These are phyloP conservation scores for Penicillium polonicum DNA, from an alignment of 2,329 filamentous ascomycete species.

Conservation along the genomic window DNA sequence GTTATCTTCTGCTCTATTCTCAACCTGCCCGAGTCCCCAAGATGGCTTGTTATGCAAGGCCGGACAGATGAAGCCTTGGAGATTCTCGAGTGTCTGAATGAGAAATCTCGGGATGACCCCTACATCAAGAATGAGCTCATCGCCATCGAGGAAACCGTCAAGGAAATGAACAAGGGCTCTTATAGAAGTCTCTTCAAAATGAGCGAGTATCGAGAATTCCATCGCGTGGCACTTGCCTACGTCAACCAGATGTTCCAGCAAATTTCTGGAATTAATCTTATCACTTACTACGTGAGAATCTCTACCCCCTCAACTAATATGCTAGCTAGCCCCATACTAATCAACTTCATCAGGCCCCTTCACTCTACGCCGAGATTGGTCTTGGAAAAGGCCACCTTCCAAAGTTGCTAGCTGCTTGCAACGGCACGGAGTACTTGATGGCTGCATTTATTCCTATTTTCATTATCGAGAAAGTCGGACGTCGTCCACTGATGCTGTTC, in stretches of 20 bases:
- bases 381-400: slow-evolving; percentile 18
- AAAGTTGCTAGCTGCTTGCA: slow-evolving; percentile 47
- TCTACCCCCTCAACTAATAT: too few relatives aligned
- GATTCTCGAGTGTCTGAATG: slow-evolving; percentile 47
- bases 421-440: slow-evolving; percentile 52
- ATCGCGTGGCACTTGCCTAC: slow-evolving; percentile 53
- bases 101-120: slow-evolving; percentile 42
- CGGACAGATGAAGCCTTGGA: slow-evolving; percentile 51
- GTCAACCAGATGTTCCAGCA: slow-evolving; percentile 55
- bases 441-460: slow-evolving; percentile 50
- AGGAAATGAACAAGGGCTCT: slow-evolving; percentile 47
- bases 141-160: slow-evolving; percentile 51
- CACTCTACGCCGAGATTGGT: slow-evolving; percentile 21
- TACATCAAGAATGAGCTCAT: slow-evolving; percentile 46
- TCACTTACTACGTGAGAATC: slow-evolving; percentile 38
- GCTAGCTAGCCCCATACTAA: not conserved
- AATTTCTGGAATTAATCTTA: slow-evolving; percentile 41
- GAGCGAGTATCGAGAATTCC: slow-evolving; percentile 54
- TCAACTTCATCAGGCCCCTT: slow-evolving; percentile 13
- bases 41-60: slow-evolving; percentile 57
- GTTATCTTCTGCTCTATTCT: slow-evolving; percentile 49
- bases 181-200: slow-evolving; percentile 58
- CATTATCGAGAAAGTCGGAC: slow-evolving; percentile 48
- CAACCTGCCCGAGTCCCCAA: slow-evolving; percentile 54
- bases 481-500: slow-evolving; percentile 70